phyloP scores from a whole-genome alignment of 2,329 filamentous ascomycete genomes.

The Trichoderma arundinaceum region DNA sequence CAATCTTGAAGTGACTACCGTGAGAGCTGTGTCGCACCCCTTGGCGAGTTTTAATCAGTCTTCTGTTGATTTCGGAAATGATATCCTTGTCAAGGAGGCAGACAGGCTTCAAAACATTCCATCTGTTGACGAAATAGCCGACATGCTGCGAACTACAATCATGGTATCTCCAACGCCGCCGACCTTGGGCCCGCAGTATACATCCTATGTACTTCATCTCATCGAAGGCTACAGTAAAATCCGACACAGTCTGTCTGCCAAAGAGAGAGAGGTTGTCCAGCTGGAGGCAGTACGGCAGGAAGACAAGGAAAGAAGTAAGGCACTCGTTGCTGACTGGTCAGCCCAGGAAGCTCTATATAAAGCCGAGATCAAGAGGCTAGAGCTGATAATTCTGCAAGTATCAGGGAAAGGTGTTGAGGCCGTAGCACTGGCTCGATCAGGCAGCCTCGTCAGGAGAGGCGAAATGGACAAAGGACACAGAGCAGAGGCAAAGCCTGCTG shows the following conservation, averaged over 20 bases:
- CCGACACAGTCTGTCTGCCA: constrained; percentile 42
- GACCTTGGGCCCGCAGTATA: constrained; percentile 50
- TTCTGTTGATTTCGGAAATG: constrained; percentile 10
- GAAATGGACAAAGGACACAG: not conserved
- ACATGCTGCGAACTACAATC: constrained; percentile 50
- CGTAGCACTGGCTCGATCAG: constrained; percentile 51
- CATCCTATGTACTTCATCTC: constrained; percentile 49
- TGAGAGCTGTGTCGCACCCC: not conserved
- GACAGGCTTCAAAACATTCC: constrained; percentile 49
- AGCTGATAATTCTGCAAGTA: constrained; percentile 44
- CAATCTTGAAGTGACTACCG: not conserved
- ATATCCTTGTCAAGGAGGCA: constrained; percentile 33
- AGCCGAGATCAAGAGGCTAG: constrained; percentile 43
- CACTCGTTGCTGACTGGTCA: constrained; percentile 36
- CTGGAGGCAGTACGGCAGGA: constrained; percentile 42
- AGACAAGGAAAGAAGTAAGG: constrained; percentile 46
- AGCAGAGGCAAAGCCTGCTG: not conserved
- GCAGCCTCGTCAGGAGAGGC: constrained; percentile 44
- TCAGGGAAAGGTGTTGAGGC: constrained; percentile 52
- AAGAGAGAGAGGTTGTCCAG: constrained; percentile 46
- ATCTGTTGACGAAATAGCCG: constrained; percentile 51
- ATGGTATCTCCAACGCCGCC: constrained; percentile 46
- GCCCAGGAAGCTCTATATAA: constrained; percentile 38
- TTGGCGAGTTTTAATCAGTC: not conserved
- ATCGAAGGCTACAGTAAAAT: constrained; percentile 46